These are phyloP conservation scores for Venturia pyrina DNA, from an alignment of 2,329 filamentous ascomycete species.

Conservation along the genomic window DNA sequence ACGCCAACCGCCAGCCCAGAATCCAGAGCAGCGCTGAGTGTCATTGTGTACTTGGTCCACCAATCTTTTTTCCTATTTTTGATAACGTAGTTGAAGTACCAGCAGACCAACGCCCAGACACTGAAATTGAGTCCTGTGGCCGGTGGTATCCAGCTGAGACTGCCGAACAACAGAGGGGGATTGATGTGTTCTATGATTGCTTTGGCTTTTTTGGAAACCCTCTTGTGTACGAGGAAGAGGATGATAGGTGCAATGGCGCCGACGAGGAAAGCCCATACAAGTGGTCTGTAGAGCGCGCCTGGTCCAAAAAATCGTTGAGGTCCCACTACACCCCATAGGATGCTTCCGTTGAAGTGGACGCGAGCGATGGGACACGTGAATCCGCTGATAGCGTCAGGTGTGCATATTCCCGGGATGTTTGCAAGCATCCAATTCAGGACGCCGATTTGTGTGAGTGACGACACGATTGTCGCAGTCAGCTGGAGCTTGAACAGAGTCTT, in stretches of 20 bases:
- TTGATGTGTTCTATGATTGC: conserved; percentile 68
- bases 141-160: conserved; percentile 76
- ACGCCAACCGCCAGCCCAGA: conserved; percentile 74
- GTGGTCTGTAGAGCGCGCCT: conserved; percentile 60
- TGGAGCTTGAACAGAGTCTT: conserved; percentile 71
- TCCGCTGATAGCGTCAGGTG: conserved; percentile 67
- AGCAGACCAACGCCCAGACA: conserved; percentile 78
- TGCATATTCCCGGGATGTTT: conserved; percentile 69
- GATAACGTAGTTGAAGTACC: conserved; percentile 70
- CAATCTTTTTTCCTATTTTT: conserved; percentile 59
- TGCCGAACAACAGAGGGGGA: conserved; percentile 73
- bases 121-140: conserved; percentile 77
- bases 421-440: conserved; percentile 87
- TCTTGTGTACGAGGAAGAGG: conserved; percentile 56
- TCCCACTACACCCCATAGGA: conserved; percentile 82
- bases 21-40: conserved; percentile 71
- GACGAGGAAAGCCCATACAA: conserved; percentile 74
- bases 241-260: conserved; percentile 65
- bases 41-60: conserved; percentile 93
- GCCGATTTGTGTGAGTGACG: conserved; percentile 69
- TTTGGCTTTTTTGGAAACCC: conserved; percentile 32
- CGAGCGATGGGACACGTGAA: conserved; percentile 82
- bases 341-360: conserved; percentile 83
- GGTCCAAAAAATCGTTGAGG: conserved; percentile 73
- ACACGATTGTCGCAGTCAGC: conserved; percentile 64